These are phyloP conservation scores for Ilyonectria mors-panacis DNA, from an alignment of 2,329 filamentous ascomycete species.

Conservation along the genomic window DNA sequence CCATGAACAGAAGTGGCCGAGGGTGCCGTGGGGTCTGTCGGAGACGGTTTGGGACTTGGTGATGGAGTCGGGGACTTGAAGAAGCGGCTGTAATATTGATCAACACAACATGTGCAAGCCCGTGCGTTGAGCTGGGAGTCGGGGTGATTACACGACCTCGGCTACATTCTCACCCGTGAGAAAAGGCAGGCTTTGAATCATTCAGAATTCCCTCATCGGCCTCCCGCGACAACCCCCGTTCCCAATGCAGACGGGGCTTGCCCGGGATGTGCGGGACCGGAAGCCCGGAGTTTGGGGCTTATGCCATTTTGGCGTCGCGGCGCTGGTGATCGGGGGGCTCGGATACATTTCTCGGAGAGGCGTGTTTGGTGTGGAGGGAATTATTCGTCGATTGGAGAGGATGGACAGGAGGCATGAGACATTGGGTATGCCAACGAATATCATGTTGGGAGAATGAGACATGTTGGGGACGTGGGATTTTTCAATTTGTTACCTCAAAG, in stretches of 20 bases:
- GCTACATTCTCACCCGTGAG: neutral
- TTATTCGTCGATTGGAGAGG: neutral
- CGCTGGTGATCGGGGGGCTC: neutral
- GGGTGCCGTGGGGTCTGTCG: slow-evolving; percentile 22
- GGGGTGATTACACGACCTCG: neutral
- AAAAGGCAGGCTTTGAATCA: neutral
- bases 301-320: neutral
- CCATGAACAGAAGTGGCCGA: slow-evolving; percentile 10
- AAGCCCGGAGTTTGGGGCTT: neutral
- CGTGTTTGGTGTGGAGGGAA: neutral
- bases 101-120: neutral
- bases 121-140: neutral
- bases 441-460: neutral
- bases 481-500: neutral
- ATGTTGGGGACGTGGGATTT: neutral
- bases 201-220: neutral
- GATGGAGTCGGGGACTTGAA: slow-evolving; percentile 18
- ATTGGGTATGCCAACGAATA: neutral
- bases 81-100: slow-evolving; percentile 18
- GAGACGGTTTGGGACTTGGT: slow-evolving; percentile 16
- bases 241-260: neutral
- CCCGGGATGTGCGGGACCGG: neutral
- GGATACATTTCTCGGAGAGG: neutral
- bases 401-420: slow-evolving; percentile 2
- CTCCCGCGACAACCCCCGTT: neutral